Conservation (phyloP, 2,329 filamentous ascomycete genomes). For the Epichloe coenophiala region DNA sequence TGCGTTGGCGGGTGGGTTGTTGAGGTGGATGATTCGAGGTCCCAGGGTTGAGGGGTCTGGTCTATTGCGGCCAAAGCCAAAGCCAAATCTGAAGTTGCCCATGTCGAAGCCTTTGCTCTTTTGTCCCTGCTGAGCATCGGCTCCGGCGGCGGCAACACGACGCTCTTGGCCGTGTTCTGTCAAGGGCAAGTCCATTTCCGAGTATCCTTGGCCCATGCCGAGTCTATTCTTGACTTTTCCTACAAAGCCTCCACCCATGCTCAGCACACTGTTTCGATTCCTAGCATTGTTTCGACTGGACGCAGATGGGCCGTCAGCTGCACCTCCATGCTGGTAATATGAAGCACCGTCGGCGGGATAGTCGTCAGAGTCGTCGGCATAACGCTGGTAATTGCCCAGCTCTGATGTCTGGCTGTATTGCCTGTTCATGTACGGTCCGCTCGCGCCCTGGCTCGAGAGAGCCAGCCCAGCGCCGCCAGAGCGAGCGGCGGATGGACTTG, state of each 20-base stretch:
- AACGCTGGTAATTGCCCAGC: slow-evolving; percentile 77
- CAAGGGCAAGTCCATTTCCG: slow-evolving; percentile 94
- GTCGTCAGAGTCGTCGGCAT: slow-evolving; percentile 79
- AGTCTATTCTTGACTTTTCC: slow-evolving; percentile 82
- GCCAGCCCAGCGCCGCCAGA: slow-evolving; percentile 18
- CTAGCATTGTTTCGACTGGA: slow-evolving; percentile 38
- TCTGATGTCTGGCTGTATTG: slow-evolving; percentile 66
- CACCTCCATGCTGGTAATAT: slow-evolving; percentile 65
- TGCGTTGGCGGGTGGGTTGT: slow-evolving; percentile 87
- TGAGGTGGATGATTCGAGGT: slow-evolving; percentile 84
- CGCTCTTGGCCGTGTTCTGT: slow-evolving; percentile 54
- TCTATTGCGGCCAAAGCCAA: slow-evolving; percentile 59
- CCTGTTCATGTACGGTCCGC: slow-evolving; percentile 32
- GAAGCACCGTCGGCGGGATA: slow-evolving; percentile 65
- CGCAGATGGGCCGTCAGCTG: slow-evolving; percentile 40
- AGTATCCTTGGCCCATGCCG: slow-evolving; percentile 79
- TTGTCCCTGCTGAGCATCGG: slow-evolving; percentile 28
- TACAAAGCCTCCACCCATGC: slow-evolving; percentile 73
- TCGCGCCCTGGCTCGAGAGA: slow-evolving; percentile 10
- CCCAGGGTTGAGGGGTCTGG: slow-evolving; percentile 82
- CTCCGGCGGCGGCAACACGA: slow-evolving; percentile 25
- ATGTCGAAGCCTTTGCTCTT: slow-evolving; percentile 49
- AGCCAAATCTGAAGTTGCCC: slow-evolving; percentile 77
- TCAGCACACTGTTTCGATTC: slow-evolving; percentile 79
- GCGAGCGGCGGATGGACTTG: slow-evolving; percentile 30